A percentile compares a stretch with the other conserved stretches of the same genome.
These are phyloP conservation scores for Heterococcus sp. DNA, from an alignment of 108 stramenopile genomes.

Conservation along the genomic window DNA sequence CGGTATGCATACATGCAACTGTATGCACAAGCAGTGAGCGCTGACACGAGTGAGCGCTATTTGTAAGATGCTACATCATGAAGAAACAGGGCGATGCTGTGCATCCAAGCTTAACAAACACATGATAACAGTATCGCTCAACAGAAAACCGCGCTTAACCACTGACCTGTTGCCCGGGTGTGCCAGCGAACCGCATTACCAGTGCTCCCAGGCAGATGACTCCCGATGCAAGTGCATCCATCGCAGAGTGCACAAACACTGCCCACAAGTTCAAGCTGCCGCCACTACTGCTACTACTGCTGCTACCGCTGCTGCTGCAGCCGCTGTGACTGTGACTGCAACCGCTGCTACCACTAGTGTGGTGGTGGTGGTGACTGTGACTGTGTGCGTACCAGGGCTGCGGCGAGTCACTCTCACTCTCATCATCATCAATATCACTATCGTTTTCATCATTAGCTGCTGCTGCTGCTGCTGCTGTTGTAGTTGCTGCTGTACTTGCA, in stretches of 20 bases:
- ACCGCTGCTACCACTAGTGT: background rate
- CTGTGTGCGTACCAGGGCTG: conserved; percentile 1
- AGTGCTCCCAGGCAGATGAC: background rate
- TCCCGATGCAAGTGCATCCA: background rate
- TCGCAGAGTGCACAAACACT: background rate
- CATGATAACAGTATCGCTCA: background rate
- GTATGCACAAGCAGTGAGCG: background rate
- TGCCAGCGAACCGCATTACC: background rate
- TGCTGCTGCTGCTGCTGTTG: background rate
- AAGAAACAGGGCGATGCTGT: background rate
- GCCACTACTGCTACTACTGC: background rate
- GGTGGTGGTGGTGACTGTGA: background rate
- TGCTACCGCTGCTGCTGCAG: background rate
- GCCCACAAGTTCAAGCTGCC: background rate
- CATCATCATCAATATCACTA: background rate
- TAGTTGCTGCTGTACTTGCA: too few relatives aligned
- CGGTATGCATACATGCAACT: background rate
- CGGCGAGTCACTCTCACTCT: background rate
- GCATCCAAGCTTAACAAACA: background rate
- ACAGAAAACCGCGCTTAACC: too few relatives aligned
- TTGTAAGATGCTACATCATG: background rate
- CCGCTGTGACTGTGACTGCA: background rate
- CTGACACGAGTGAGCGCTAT: background rate
- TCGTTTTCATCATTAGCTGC: too few relatives aligned
- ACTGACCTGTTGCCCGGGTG: background rate